phyloP scores from a whole-genome alignment of 2,329 filamentous ascomycete species.

The Mycosphaerella sp. region DNA sequence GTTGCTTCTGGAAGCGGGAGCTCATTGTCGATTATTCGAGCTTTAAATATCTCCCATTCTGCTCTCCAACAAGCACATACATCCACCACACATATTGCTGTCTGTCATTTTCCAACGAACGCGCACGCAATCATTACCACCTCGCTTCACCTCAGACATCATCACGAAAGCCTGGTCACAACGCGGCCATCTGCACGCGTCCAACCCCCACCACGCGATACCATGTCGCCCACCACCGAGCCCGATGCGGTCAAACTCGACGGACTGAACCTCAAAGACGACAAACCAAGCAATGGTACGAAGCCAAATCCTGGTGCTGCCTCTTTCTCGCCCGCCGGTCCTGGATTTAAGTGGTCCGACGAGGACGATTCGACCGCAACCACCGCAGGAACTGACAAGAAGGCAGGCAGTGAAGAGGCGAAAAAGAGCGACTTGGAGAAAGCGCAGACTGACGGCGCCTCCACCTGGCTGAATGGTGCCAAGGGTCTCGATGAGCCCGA shows the following conservation, averaged over 20 bases:
- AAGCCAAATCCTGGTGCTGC: constrained; percentile 18
- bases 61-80: no score
- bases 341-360: constrained; percentile 33
- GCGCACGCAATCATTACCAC: background rate
- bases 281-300: constrained; percentile 17
- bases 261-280: constrained; percentile 24
- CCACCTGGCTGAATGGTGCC: constrained; percentile 36
- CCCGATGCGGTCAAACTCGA: constrained; percentile 22
- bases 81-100: no score
- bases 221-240: constrained; percentile 12
- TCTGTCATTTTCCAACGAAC: no score
- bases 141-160: background rate
- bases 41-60: no score
- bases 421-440: constrained; percentile 16
- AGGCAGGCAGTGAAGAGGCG: constrained; percentile 13
- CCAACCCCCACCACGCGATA: background rate
- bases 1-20: background rate
- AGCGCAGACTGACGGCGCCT: constrained; percentile 43
- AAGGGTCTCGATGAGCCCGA: constrained; percentile 59
- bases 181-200: background rate
- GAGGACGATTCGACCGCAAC: constrained; percentile 25
- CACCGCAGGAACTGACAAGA: constrained; percentile 11
- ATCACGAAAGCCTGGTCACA: background rate
- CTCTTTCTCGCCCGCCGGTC: constrained; percentile 18
- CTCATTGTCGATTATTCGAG: background rate